Base-by-base conservation (phyloP, 2,329 filamentous ascomycete species). In the Diaporthe citriasiana region DNA sequence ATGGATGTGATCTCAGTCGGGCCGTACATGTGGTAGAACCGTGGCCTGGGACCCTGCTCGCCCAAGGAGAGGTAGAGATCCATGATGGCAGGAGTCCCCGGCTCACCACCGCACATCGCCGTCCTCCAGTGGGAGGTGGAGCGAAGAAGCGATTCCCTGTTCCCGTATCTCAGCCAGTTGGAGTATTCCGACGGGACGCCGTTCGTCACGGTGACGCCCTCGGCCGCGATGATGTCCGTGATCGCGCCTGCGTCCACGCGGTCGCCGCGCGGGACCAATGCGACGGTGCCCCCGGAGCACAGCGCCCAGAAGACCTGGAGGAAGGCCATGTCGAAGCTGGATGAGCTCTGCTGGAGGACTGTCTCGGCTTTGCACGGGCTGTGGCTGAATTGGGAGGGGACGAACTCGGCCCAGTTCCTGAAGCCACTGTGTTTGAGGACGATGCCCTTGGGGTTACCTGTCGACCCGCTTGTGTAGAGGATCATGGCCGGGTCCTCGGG, bases 141-240 rank as follows among this genome's bases (percentile, higher is more conserved):
- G 22, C 35, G 56, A 17, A 72, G 33, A 0, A 79, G 45, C 2
- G 69, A 51, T 30, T 10, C 8, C 30, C 2, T 40, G 6, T 59
- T 59, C 0, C 77, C 76, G 38, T 78, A 75, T 7, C 76, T 74
- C 42, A 79, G 57, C 79, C 77, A 79, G 8, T 71, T 57, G 0
- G 56, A n/a, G 60, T 84, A 85, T 68, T 87, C 85, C 0, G 84
- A 82, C 0, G 85, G 84, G 1, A 82, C 84, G 1, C 77, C 81
- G 9, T 74, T 74, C 0, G 84, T 85, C 27, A 78, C 78, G 0
- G 82, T 83, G 59, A 87, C 76, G 3, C 74, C 45, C 40, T 2
- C 78, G 5, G 0, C 19, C 1, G 56, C 53, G 4, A 87, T 83
- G 4, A 85, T 56, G 0, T 81, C 70, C 0, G 79, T 75, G 13